Conservation (phyloP, 2,329 filamentous ascomycete species). For the Esteya vermicola region DNA sequence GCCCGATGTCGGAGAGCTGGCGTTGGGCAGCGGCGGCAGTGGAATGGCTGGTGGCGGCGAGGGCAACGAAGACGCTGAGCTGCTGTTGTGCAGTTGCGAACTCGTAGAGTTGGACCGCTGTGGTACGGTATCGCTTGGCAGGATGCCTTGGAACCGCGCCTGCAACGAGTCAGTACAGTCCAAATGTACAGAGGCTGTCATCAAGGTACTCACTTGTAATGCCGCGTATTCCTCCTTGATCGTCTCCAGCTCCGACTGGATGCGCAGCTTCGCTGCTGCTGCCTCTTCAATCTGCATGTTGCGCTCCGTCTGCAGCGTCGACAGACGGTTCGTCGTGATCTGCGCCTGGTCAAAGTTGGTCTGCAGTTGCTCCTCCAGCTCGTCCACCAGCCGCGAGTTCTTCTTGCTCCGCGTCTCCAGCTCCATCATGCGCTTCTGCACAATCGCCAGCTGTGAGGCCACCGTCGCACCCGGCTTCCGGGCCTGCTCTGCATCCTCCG, state of each 20-base stretch:
- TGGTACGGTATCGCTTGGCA: constrained; percentile 18
- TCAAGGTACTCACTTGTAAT: constrained; percentile 52
- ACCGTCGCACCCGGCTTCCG: constrained; percentile 32
- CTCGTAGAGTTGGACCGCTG: constrained; percentile 45
- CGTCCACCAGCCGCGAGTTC: constrained; percentile 81
- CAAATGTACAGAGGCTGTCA: constrained; percentile 16
- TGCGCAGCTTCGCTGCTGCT: constrained; percentile 44
- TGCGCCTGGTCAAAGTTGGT: constrained; percentile 92
- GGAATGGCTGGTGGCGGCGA: constrained; percentile 92
- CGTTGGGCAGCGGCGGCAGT: constrained; percentile 72
- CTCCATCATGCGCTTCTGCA: constrained; percentile 52
- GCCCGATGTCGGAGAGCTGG: constrained; percentile 31
- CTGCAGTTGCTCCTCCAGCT: constrained; percentile 92
- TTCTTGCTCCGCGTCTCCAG: constrained; percentile 65
- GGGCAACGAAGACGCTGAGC: constrained; percentile 69
- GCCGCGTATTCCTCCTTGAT: constrained; percentile 55
- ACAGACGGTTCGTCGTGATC: constrained; percentile 69
- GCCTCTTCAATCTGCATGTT: constrained; percentile 67
- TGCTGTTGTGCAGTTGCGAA: constrained; percentile 71
- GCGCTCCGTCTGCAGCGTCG: constrained; percentile 63
- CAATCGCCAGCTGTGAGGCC: constrained; percentile 39
- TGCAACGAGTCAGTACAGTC: no score
- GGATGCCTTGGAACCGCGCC: constrained; percentile 45
- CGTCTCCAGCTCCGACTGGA: constrained; percentile 55
- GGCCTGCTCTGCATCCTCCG: constrained; percentile 29